Conservation (phyloP, 257 asterid genomes). For the Petunia secreta region DNA sequence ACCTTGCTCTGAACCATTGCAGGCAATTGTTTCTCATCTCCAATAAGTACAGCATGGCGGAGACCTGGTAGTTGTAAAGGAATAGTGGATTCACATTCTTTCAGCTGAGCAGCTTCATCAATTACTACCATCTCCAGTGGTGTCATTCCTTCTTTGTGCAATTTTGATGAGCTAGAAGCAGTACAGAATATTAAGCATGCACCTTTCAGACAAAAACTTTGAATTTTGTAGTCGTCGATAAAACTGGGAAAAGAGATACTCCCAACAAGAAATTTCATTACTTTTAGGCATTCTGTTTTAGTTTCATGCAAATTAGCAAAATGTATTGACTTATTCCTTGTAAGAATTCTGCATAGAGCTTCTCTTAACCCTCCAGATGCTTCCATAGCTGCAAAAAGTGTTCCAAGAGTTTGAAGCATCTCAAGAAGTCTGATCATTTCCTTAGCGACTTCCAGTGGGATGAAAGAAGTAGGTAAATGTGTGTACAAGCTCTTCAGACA, state of each 20-base stretch:
- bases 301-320: constrained; percentile 16
- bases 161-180: constrained; percentile 49
- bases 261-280: constrained; percentile 28
- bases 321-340: neutral
- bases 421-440: constrained; percentile 35
- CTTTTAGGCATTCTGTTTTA: constrained; percentile 32
- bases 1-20: constrained; percentile 72
- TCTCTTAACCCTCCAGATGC: constrained; percentile 21
- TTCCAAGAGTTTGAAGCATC: constrained; percentile 33
- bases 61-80: constrained; percentile 57
- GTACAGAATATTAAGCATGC: constrained; percentile 54
- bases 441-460: constrained; percentile 37
- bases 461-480: constrained; percentile 48
- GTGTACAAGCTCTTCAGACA: constrained; percentile 44
- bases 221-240: neutral
- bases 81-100: constrained; percentile 65
- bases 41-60: constrained; percentile 61
- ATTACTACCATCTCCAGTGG: constrained; percentile 47
- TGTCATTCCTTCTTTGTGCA: constrained; percentile 31
- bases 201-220: constrained; percentile 39
- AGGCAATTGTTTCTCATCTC: constrained; percentile 68
- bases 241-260: constrained; percentile 36
- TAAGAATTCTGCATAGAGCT: neutral
- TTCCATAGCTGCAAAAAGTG: constrained; percentile 10
- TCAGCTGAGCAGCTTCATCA: constrained; percentile 75